These are phyloP conservation scores for Bretschneidera sinensis DNA, from an alignment of 345 rosid species.

Conservation along the genomic window DNA sequence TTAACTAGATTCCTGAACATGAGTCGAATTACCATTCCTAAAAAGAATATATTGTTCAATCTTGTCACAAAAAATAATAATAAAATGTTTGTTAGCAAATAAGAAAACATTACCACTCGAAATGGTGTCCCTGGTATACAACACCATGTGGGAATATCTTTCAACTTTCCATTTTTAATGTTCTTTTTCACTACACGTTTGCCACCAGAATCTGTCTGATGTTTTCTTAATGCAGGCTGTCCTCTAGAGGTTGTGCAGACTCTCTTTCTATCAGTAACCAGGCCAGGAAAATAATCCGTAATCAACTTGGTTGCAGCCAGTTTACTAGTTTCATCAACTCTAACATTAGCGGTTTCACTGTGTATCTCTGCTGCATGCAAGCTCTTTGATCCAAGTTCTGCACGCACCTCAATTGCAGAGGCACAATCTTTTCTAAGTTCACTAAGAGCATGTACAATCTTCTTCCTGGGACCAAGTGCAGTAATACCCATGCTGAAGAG, in stretches of 20 bases:
- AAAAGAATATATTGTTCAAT: background rate
- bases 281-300: conserved; percentile 74
- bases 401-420: conserved; percentile 21
- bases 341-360: conserved; percentile 26
- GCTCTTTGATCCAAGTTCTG: conserved; percentile 21
- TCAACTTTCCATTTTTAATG: conserved; percentile 38
- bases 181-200: conserved; percentile 33
- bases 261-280: conserved; percentile 31
- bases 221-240: conserved; percentile 24
- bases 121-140: conserved; percentile 79
- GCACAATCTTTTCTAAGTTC: conserved; percentile 39
- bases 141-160: conserved; percentile 75
- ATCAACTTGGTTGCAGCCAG: conserved; percentile 64
- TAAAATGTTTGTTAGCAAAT: background rate
- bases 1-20: background rate
- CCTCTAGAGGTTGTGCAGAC: conserved; percentile 25
- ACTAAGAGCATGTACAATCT: conserved; percentile 67
- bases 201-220: conserved; percentile 28
- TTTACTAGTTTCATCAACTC: conserved; percentile 37
- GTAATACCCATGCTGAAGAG: conserved; percentile 69
- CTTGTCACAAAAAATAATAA: background rate
- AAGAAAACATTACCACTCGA: conserved; percentile 64
- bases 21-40: too few species aligned
- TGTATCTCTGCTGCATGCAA: conserved; percentile 29
- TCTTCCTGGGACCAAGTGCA: conserved; percentile 92